Percentiles rank a stretch among this genome's conserved stretches.
These are phyloP conservation scores for Nannizziopsis arthrosporioides DNA, from an alignment of 2,329 filamentous ascomycete species.

Conservation along the genomic window DNA sequence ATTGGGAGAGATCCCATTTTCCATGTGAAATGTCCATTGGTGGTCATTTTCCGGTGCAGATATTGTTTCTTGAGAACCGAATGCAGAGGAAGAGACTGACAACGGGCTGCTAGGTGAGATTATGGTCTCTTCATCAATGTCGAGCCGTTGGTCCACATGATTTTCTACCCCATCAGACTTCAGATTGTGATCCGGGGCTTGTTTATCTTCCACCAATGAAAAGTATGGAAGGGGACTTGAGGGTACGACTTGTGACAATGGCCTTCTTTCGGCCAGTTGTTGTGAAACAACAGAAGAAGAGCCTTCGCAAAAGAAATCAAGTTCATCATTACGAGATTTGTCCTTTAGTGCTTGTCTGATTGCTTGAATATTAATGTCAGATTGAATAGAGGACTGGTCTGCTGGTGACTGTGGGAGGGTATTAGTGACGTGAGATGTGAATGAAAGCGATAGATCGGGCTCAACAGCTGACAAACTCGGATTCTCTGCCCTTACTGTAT, in stretches of 20 bases:
- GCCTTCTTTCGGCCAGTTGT: slow-evolving; percentile 1
- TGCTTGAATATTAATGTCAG: slow-evolving; percentile 10
- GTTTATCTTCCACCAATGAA: not conserved
- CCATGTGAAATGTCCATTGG: not conserved
- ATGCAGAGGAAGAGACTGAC: slow-evolving; percentile 22
- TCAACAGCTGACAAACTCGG: not conserved
- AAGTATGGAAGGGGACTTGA: not conserved
- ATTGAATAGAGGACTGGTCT: slow-evolving; percentile 4
- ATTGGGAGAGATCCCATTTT: too few species aligned
- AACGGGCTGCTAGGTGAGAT: slow-evolving; percentile 13
- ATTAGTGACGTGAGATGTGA: not conserved
- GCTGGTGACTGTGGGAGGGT: not conserved
- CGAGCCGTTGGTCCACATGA: too few species aligned
- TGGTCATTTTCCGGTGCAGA: not conserved
- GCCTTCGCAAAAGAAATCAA: slow-evolving; percentile 11
- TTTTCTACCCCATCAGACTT: slow-evolving; percentile 5
- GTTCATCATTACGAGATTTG: slow-evolving; percentile 11
- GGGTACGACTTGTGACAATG: not conserved
- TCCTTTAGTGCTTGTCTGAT: slow-evolving; percentile 13
- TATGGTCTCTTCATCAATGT: too few species aligned
- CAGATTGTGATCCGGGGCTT: not conserved
- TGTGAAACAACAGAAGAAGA: slow-evolving; percentile 5
- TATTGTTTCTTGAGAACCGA: slow-evolving; percentile 17
- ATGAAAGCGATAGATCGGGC: not conserved
- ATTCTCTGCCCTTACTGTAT: not conserved